Evolutionary conservation across 2,329 filamentous ascomycete genomes (phyloP), one percentile per base, ranked within the genome.

Genomic region (Emmonsiellopsis sp.): DNA sequence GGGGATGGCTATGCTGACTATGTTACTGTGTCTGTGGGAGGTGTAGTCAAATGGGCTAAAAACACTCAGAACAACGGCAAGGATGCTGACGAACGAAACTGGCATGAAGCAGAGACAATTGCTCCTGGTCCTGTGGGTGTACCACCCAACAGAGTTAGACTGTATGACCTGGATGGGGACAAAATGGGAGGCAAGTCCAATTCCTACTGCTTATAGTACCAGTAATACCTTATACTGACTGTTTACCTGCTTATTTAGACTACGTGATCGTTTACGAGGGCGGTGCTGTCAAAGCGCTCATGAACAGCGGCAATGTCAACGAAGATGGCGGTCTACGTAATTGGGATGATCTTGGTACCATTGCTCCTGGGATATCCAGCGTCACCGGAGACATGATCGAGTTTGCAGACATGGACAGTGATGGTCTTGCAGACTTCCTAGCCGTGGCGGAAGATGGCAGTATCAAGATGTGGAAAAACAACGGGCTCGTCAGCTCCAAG

Each of bases 231-330:
- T 27, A 27, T 27, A 27, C 21, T 27, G 21, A 27, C 21, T 27
- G 21, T 27, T 27, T 27, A 27, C 21, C 21, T 27, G 21, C 21
- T 27, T 27, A 27, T 27, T 5, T 27, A 9, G 44, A 50, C 40
- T 50, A 17, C 34, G 9, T 50, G 32, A 42, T 50, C 31, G 36
- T 50, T 27, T 50, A 50, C 32, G 47, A 50, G 6, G 53, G 53
- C n/a, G 39, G 40, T n/a, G 33, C 47, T 39, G 47, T 50, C 17
- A 34, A 50, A 39, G 32, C 14, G 32, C 17, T 39, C 7, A 31
- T 17, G 14, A 50, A 50, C 47, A 11, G 36, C 10, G 42, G 47
- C 31, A 50, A 50, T 27, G 32, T 50, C 17, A 14, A 21, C 32
- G 40, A 37, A 31, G 17, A 34, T 5, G 14, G 40, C 9, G n/a